Evolutionary conservation across 1,139 yeast species (phyloP).

Genomic region (Groenewaldozyma sp.): DNA sequence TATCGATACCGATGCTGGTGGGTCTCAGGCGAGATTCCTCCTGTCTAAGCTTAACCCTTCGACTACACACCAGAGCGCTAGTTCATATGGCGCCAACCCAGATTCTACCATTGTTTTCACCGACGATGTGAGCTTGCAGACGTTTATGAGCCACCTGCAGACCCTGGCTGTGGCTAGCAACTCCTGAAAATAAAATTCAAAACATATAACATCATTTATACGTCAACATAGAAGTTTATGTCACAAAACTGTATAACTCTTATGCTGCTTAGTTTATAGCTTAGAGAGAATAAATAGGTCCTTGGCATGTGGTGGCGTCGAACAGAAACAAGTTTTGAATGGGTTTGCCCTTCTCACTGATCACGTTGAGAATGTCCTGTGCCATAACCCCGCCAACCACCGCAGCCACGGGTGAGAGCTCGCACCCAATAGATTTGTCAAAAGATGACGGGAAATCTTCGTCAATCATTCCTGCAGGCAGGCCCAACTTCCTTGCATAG

Average conservation of each 20-base stretch:
- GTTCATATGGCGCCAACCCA: constrained; percentile 37
- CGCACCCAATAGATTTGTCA: constrained; percentile 39
- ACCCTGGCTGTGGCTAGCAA: constrained; percentile 60
- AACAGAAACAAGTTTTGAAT: constrained; percentile 70
- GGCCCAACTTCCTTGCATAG: constrained; percentile 33
- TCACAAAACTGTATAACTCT: neutral
- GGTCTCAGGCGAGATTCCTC: constrained; percentile 95
- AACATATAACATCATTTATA: neutral
- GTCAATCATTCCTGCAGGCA: constrained; percentile 33
- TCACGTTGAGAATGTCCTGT: constrained; percentile 79
- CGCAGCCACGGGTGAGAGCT: constrained; percentile 80
- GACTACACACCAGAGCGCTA: constrained; percentile 59
- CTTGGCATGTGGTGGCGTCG: constrained; percentile 61
- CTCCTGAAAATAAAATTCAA: constrained; percentile 9
- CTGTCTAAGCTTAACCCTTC: constrained; percentile 92
- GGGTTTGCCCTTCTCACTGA: constrained; percentile 72
- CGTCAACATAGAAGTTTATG: neutral
- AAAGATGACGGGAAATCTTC: constrained; percentile 21
- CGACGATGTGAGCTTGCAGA: constrained; percentile 88
- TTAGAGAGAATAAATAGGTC: constrained; percentile 63
- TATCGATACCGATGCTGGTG: constrained; percentile 95
- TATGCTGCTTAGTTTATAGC: neutral
- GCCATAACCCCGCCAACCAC: constrained; percentile 83
- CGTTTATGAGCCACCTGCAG: constrained; percentile 83
- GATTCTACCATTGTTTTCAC: constrained; percentile 79